These are phyloP conservation scores for Vinca major DNA, from an alignment of 305 asterid genomes.

Conservation along the genomic window DNA sequence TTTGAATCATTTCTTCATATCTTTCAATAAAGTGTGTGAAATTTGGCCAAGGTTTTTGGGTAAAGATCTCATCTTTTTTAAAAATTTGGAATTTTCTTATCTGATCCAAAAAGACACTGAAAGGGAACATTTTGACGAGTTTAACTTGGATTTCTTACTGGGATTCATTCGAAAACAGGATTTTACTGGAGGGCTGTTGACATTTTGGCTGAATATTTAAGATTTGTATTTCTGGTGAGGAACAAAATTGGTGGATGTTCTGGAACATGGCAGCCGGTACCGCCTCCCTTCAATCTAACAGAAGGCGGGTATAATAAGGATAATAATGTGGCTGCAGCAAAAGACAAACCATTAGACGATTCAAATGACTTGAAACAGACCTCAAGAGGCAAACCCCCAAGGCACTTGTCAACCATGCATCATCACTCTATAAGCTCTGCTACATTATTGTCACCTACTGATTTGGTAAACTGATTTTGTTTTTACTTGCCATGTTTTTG, in stretches of 20 bases:
- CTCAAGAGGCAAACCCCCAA: constrained; percentile 42
- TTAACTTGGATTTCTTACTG: neutral
- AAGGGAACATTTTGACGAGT: constrained; percentile 9
- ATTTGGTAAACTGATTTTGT: constrained; percentile 27
- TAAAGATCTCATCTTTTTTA: constrained; percentile 25
- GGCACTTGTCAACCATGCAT: constrained; percentile 43
- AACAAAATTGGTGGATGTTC: constrained; percentile 26
- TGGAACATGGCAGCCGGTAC: constrained; percentile 53
- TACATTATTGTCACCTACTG: constrained; percentile 32
- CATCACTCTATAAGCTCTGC: constrained; percentile 36
- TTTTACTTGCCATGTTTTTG: neutral
- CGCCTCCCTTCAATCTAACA: constrained; percentile 29
- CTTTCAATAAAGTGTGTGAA: no score
- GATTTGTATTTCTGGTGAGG: constrained; percentile 16
- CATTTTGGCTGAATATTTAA: constrained; percentile 13
- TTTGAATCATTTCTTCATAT: neutral
- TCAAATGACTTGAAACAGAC: constrained; percentile 32
- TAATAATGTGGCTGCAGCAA: constrained; percentile 21
- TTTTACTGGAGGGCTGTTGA: neutral
- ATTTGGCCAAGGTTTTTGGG: constrained; percentile 8
- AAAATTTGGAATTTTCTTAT: constrained; percentile 10
- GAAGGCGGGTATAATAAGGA: constrained; percentile 31
- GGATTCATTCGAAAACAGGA: neutral
- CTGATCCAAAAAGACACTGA: constrained; percentile 5
- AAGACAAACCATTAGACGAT: constrained; percentile 31